Evolutionary conservation across 2,329 filamentous ascomycete species (phyloP), one percentile per base, ranked within the genome.

Genomic region (Fusarium algeriense): DNA sequence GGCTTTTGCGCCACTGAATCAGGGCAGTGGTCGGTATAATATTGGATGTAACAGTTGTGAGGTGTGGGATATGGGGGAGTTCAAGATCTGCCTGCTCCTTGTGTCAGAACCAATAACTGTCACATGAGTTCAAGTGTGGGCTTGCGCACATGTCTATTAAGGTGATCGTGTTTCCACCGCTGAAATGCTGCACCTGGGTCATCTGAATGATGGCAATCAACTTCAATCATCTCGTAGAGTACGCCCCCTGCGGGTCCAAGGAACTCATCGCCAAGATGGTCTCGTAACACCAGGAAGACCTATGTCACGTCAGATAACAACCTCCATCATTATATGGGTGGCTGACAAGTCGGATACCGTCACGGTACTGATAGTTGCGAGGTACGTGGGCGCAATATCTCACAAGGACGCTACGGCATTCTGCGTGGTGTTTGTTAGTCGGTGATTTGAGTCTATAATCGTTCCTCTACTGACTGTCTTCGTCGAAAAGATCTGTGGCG

Each of bases 11-110:
- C 81, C 83, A 85, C 28, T 72, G 70, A 12, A 77, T 64, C 6
- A 85, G 78, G 28, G 53, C 75, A 19, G 77, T 68, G 2, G 83
- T 85, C 5, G 83, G 83, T 23, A 79, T 76, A 60, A 85, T 82
- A 7, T 78, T 78, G 7, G 82, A 78, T 34, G 82, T 82, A 45
- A 85, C 82, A 8, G 83, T 85, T 10, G 80, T 84, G 71, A 85
- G 82, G 70, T 85, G 83, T 15, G 83, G 83, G n/a, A 84, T 78
- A 60, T 85, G 83, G 45, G 83, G 83, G 41, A 85, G 80, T 59
- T 83, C 81, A 32, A 85, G 78, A 49, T 84, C 81, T 15, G 77
- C 73, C 82, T 84, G 50, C 44, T 73, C 50, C 20, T n/a, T 30
- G 34, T 55, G 55, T 75, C 40, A 75, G 28, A 37, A 23, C 15